Evolutionary conservation across 108 stramenopile genomes (phyloP).

Genomic region (Phaeodactylum tricornutum): DNA sequence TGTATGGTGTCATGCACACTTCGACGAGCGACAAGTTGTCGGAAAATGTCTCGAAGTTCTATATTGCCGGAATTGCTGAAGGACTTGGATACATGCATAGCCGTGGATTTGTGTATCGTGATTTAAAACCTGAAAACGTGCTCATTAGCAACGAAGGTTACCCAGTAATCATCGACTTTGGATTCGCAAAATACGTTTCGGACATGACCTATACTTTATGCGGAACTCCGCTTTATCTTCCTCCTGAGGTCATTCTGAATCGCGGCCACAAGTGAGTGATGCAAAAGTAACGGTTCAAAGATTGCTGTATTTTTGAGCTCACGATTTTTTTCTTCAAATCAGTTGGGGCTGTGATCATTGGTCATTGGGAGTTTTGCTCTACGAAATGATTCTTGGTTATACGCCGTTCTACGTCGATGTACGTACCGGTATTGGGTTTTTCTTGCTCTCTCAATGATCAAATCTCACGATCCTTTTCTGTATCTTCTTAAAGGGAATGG

Average conservation of each 20-base stretch:
- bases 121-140: conserved; percentile 89
- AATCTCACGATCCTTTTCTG: too few relatives aligned
- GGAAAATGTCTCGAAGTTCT: conserved; percentile 51
- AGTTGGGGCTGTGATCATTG: conserved; percentile 92
- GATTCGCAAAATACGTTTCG: conserved; percentile 56
- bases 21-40: conserved; percentile 26
- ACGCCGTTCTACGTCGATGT: conserved; percentile 70
- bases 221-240: conserved; percentile 93
- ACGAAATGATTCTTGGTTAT: conserved; percentile 79
- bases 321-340: too few relatives aligned
- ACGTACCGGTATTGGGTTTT: too few relatives aligned
- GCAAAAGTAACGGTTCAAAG: too few relatives aligned
- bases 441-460: too few relatives aligned
- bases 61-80: conserved; percentile 50
- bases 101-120: conserved; percentile 64
- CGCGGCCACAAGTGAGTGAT: conserved; percentile 92
- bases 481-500: too few relatives aligned
- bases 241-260: conserved; percentile 87
- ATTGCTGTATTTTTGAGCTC: too few relatives aligned
- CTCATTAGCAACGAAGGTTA: conserved; percentile 82
- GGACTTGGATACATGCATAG: conserved; percentile 74
- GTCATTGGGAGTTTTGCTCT: conserved; percentile 87
- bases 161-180: conserved; percentile 89
- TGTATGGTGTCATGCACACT: conserved; percentile 55
- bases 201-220: conserved; percentile 93